Conservation (phyloP, 805 yeast genomes). For the Komagataella populi region DNA sequence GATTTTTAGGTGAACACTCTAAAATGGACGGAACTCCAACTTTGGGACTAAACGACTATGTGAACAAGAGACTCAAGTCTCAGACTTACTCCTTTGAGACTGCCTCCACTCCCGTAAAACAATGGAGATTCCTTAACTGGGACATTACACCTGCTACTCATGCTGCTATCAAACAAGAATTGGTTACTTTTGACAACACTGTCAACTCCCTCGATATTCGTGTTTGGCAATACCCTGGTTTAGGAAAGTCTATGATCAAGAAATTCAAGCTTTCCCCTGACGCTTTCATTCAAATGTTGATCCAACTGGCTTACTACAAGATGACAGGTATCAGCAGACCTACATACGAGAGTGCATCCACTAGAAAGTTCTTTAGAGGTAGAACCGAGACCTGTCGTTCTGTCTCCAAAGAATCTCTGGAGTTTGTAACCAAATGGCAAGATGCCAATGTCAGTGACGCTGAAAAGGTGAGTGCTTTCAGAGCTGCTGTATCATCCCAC, state of each 20-base stretch:
- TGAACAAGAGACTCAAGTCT: constrained; percentile 44
- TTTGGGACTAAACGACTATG: constrained; percentile 67
- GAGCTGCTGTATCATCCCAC: constrained; percentile 64
- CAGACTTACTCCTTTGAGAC: constrained; percentile 2
- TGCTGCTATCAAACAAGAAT: constrained; percentile 40
- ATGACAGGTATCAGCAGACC: constrained; percentile 71
- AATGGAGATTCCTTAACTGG: constrained; percentile 29
- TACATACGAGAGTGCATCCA: constrained; percentile 93
- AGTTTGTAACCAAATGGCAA: constrained; percentile 66
- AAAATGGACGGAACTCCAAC: constrained; percentile 98
- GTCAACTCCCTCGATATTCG: constrained; percentile 54
- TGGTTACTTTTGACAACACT: constrained; percentile 38
- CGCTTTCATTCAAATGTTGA: constrained; percentile 80
- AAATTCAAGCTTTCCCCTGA: constrained; percentile 82
- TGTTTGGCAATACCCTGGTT: constrained; percentile 69
- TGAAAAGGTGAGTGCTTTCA: constrained; percentile 54
- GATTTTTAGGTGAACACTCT: constrained; percentile 93
- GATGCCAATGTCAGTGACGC: constrained; percentile 31
- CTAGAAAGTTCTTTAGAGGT: constrained; percentile 78
- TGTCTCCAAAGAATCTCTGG: constrained; percentile 57
- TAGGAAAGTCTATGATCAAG: constrained; percentile 81
- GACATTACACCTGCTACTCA: constrained; percentile 41
- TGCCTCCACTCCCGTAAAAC: constrained; percentile 8
- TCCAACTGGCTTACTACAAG: constrained; percentile 85
- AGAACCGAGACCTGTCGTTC: constrained; percentile 91